Evolutionary conservation across 2,329 filamentous ascomycete genomes (phyloP), one percentile per base, ranked within the genome.

Genomic region (Clonostachys sp.): DNA sequence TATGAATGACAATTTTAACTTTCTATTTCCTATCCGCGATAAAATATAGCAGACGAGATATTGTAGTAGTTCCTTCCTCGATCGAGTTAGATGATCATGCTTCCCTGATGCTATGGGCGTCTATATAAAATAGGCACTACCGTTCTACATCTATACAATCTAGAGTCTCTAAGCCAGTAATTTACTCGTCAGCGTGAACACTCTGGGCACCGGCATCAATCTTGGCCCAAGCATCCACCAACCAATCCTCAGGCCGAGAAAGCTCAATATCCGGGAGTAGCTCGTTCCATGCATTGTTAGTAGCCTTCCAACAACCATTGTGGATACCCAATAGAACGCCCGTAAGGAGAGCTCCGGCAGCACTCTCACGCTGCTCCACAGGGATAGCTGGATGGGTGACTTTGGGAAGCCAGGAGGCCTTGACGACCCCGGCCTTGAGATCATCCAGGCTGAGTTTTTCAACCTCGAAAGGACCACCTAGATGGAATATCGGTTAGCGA

Each of bases 241-340:
- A 50, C 50, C 74, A 75, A 12, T 68, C 66, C 46, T 74, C 69
- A 2, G 61, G 55, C 10, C 55, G 47, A 3, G 57, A 65, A 44
- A 77, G 77, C 47, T 67, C 47, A 39, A 70, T 72, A 20, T 74
- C 68, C 0, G 74, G 70, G 30, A 73, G 62, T n/a, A 71, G 53
- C 44, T 62, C 50, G 50, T 77, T 78, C 61, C 64, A 74, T 50
- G 74, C 70, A 36, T 66, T 64, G 9, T 30, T 30, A 13, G 68
- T 63, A 1, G 70, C 63, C 47, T 63, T 58, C 61, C 67, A 70
- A 5, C 54, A 57, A 0, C 68, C 70, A 3, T 55, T 59, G 6
- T 50, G 43, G 14, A 64, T 60, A 6, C 61, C 67, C 17, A 63
- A 45, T 5, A 76, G 54, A 34, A 69, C 63, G 33, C 64, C 64